These are phyloP conservation scores for Typha latifolia DNA, from an alignment of 176 grass and related monocot species.

Conservation along the genomic window DNA sequence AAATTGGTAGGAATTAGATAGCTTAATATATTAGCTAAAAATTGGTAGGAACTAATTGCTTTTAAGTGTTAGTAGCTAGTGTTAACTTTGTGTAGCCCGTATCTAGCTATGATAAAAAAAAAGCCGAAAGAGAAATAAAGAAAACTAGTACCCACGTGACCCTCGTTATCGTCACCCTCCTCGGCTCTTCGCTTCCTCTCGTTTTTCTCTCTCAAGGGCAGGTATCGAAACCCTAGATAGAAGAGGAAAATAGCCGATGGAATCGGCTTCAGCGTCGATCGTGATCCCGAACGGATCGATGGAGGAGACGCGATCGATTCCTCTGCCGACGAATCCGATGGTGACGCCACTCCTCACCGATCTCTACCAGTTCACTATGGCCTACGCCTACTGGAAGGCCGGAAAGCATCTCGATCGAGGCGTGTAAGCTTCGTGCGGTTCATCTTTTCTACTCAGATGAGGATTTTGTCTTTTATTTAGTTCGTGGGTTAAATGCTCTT, in stretches of 20 bases:
- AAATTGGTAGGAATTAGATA: too few relatives aligned
- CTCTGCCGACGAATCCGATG: conserved; percentile 72
- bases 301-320: background rate
- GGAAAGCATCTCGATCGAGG: conserved; percentile 82
- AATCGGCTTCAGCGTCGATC: background rate
- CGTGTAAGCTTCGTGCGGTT: conserved; percentile 36
- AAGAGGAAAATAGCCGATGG: background rate
- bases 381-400: conserved; percentile 97
- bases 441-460: background rate
- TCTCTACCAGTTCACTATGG: conserved; percentile 99
- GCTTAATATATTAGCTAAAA: too few relatives aligned
- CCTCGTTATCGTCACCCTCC: too few relatives aligned
- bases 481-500: background rate
- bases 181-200: too few relatives aligned
- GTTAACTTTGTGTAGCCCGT: too few relatives aligned
- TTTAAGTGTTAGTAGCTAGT: too few relatives aligned
- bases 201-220: too few relatives aligned
- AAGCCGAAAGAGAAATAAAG: too few relatives aligned
- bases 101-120: too few relatives aligned
- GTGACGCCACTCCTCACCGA: conserved; percentile 88
- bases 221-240: too few relatives aligned
- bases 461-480: background rate
- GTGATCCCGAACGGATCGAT: conserved; percentile 30
- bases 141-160: too few relatives aligned
- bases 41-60: too few relatives aligned